Base-by-base conservation (phyloP, 805 yeast species). In the Zygotorulaspora chibaensis region DNA sequence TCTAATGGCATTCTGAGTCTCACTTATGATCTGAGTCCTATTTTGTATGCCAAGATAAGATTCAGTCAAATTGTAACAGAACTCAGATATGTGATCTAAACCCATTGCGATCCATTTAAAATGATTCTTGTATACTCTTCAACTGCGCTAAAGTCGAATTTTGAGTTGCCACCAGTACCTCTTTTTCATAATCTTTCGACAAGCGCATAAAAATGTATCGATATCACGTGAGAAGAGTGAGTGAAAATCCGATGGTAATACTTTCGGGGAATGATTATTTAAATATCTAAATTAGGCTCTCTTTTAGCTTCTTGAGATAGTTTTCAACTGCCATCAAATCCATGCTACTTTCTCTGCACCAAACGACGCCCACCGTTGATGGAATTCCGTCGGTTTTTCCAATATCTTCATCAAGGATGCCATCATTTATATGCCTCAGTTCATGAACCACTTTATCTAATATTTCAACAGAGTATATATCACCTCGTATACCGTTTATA, bases 401-500 rank as follows among this genome's bases (percentile, higher is more conserved):
- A 5, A 47, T 39, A 10, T 45, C 43, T 15, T 50, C 56, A 20
- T 57, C 56, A 10, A 54, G 42, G 7, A 60, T 45, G 20, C 54
- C 62, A 33, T 63, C 66, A 18, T 54, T 55, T 27, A 60, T 50
- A 23, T 46, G 40, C 31, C 54, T 48, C 25, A 58, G 43, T 29
- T 55, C 59, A 8, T 44, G 35, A 3, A 52, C 45, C 7, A 62
- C 53, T 13, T 46, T 42, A 15, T 55, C 58, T 3, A 64, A 43
- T 7, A 59, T 38, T 30, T 55, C 61, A 1, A 62, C 50, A 2
- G 68, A 63, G n/a, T 51, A 36, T 11, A 60, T 41, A 42, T 64
- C 64, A 3, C 67, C 68, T 20, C 50, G 45, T 6, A 63, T 56
- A 27, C 68, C 68, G 28, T 63, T 62, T n/a, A 53, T 55, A 18